A percentile compares a stretch with the other conserved stretches of the same genome.
Conservation (phyloP, 768 basidiomycete species). For the Collybia nuda region DNA sequence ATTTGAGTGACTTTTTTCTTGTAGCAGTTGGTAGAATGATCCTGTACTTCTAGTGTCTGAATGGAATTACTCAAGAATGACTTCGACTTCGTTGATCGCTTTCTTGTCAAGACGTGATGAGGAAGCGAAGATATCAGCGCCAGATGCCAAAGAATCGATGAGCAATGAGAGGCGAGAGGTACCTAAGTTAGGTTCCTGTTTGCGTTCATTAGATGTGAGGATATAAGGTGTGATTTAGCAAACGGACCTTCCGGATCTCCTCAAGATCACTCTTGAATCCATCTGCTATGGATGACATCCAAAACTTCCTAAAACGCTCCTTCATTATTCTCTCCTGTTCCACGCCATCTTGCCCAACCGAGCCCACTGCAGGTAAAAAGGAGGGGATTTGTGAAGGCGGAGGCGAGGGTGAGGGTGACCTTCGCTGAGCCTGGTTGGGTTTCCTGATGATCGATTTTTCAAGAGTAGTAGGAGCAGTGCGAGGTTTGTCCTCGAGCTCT, state of each 20-base stretch:
- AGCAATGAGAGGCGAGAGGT: conserved; percentile 68
- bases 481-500: conserved; percentile 5
- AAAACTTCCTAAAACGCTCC: conserved; percentile 76
- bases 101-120: conserved; percentile 26
- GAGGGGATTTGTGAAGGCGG: conserved; percentile 51
- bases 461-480: conserved; percentile 1
- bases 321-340: conserved; percentile 51
- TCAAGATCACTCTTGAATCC: conserved; percentile 86
- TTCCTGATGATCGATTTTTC: conserved; percentile 9
- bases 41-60: background rate
- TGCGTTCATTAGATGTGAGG: background rate
- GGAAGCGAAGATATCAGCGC: conserved; percentile 69
- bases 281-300: conserved; percentile 83
- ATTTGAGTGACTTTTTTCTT: no score
- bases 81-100: conserved; percentile 68
- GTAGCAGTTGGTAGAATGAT: no score
- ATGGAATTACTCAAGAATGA: conserved; percentile 49
- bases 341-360: conserved; percentile 21
- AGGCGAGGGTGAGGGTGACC: conserved; percentile 45
- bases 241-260: conserved; percentile 71
- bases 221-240: background rate
- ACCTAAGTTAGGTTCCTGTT: conserved; percentile 63
- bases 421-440: conserved; percentile 10
- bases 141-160: conserved; percentile 81
- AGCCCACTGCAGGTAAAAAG: conserved; percentile 43